phyloP scores from a whole-genome alignment of 2,329 filamentous ascomycete species.

The Fusarium guadeloupense region DNA sequence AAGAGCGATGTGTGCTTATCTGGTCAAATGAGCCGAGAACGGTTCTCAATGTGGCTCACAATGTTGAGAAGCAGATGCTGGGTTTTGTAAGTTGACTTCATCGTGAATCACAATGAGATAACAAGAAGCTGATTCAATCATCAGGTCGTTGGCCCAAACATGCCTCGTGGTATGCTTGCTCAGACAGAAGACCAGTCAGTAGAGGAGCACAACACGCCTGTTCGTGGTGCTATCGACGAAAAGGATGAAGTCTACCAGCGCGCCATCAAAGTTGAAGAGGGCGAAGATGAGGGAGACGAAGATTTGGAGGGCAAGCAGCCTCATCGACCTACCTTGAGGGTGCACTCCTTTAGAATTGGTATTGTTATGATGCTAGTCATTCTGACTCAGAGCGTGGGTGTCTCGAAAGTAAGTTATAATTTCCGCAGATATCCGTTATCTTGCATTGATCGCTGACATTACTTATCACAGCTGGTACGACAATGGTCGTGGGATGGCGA shows the following conservation, averaged over 20 bases:
- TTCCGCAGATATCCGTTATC: rapidly evolving
- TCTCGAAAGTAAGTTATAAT: constrained; percentile 33
- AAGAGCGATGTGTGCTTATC: constrained; percentile 38
- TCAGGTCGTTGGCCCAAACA: constrained; percentile 38
- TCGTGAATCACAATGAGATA: rapidly evolving
- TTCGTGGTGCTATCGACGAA: constrained; percentile 42
- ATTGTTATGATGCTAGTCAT: constrained; percentile 42
- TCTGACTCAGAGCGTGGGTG: constrained; percentile 39
- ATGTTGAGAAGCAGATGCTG: constrained; percentile 41
- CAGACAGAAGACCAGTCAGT: constrained; percentile 38
- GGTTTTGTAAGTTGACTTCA: constrained; percentile 35
- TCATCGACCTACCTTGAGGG: constrained; percentile 30
- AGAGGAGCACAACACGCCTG: constrained; percentile 22
- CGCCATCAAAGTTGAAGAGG: constrained; percentile 42
- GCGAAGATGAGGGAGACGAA: constrained; percentile 31
- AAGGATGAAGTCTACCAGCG: constrained; percentile 38
- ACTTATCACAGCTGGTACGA: constrained; percentile 7
- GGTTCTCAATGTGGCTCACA: constrained; percentile 38
- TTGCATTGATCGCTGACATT: rapidly evolving
- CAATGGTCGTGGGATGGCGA: constrained; percentile 39
- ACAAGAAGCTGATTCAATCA: background rate
- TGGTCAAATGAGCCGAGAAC: constrained; percentile 39
- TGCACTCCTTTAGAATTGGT: constrained; percentile 40
- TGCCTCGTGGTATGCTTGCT: constrained; percentile 35
- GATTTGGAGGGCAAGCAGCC: constrained; percentile 36